Conservation (phyloP, 495 filamentous ascomycete species). For the Coniosporium apollinis region DNA sequence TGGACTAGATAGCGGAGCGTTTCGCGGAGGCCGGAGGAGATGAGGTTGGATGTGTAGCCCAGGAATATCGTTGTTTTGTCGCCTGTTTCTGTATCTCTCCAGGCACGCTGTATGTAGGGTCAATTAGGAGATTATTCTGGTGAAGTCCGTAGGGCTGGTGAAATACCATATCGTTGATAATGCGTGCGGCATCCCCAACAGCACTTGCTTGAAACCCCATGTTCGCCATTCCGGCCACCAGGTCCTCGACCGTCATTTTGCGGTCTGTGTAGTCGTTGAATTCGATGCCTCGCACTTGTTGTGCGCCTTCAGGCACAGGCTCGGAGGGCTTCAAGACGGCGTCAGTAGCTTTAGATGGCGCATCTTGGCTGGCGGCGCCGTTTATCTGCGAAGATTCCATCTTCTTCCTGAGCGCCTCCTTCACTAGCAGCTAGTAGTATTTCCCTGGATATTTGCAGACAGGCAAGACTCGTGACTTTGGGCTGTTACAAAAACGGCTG, state of each 20-base stretch:
- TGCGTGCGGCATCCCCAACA: constrained; percentile 64
- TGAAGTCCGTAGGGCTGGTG: too few species aligned
- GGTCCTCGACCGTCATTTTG: constrained; percentile 66
- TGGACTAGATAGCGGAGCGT: constrained; percentile 84
- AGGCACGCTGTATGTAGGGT: constrained; percentile 39
- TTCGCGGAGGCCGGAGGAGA: constrained; percentile 85
- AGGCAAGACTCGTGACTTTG: too few species aligned
- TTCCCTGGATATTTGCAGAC: too few species aligned
- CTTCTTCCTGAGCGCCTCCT: neutral
- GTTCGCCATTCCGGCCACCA: constrained; percentile 62
- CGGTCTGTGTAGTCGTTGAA: constrained; percentile 63
- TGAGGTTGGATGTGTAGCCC: constrained; percentile 91
- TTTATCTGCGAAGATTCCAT: too few species aligned
- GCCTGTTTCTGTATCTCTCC: constrained; percentile 53
- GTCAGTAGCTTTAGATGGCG: constrained; percentile 53
- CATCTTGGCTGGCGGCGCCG: constrained; percentile 8
- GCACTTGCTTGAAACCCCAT: constrained; percentile 91
- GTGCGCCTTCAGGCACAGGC: constrained; percentile 55
- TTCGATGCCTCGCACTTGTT: constrained; percentile 70
- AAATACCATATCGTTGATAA: constrained; percentile 86
- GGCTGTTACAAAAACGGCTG: too few species aligned
- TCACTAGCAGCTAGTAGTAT: too few species aligned
- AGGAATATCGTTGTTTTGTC: constrained; percentile 82
- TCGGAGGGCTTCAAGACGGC: constrained; percentile 83
- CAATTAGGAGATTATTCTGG: constrained; percentile 1